Evolutionary conservation across 2,329 filamentous ascomycete species (phyloP).

Genomic region (Exophiala xenobiotica): DNA sequence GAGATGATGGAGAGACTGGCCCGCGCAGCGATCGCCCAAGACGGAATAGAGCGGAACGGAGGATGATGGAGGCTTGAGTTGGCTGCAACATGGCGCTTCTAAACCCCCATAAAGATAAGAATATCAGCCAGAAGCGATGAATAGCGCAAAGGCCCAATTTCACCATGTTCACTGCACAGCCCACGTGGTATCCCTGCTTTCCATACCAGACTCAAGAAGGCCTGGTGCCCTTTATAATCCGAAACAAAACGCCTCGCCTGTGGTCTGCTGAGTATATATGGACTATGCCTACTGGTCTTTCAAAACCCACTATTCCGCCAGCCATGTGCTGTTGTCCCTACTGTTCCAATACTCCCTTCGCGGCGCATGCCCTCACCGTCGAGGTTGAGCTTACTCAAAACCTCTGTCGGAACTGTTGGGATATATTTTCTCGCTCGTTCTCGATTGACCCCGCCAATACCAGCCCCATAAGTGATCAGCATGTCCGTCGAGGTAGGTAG

Average conservation of each 20-base stretch:
- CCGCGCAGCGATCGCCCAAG: no score
- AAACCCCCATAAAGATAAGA: no score
- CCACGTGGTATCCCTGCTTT: no score
- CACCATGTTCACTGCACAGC: no score
- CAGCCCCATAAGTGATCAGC: conserved; percentile 91
- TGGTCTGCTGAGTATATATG: no score
- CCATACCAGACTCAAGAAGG: no score
- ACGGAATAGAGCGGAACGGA: no score
- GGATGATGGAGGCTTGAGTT: no score
- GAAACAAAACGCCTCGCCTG: neutral
- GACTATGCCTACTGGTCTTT: neutral
- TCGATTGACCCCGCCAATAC: conserved; percentile 87
- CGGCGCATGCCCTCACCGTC: conserved; percentile 23
- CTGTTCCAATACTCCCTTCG: conserved; percentile 19
- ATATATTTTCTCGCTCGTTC: conserved; percentile 95
- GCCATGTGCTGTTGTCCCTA: conserved; percentile 23
- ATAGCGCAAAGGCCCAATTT: no score
- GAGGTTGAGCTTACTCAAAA: conserved; percentile 70
- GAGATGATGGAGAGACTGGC: no score
- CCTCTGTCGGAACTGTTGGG: conserved; percentile 90
- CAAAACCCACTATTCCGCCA: conserved; percentile 19
- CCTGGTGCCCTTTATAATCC: neutral
- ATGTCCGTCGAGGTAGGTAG: conserved; percentile 95
- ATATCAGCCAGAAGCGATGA: no score
- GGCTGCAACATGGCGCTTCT: no score